Base-by-base conservation (phyloP, 2,329 filamentous ascomycete species). In the Fusarium coicis region DNA sequence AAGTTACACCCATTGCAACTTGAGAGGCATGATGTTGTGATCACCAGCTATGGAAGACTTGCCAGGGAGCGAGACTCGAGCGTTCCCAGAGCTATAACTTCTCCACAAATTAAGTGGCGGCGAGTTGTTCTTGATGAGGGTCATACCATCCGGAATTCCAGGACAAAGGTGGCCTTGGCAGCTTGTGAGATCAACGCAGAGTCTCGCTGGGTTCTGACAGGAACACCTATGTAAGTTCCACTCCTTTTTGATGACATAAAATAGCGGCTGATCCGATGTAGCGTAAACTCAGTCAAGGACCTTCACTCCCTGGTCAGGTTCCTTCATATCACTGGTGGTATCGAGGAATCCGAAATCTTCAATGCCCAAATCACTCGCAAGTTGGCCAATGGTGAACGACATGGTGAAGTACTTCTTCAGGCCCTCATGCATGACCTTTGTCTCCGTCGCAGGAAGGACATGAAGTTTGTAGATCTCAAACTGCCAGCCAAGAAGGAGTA, bases 11-110 rank as follows among this genome's bases (percentile, higher is more conserved):
- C 83, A 4, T 77, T 84, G 15, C 88, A 93, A 16, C 86, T 97
- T 53, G 81, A 85, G 61, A 82, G 90, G 23, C 93, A 92, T 74
- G 90, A 95, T 78, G 89, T 97, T 30, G 90, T 97, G 23, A 90
- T 97, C 74, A 96, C 94, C 4, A 96, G 93, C 55, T 97, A 97
- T 77, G 93, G 93, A 37, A 94, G 92, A 40, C 83, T 97, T 54
- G 88, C 88, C 8, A 87, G 86, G 39, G 94, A 97, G 74, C 91
- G 87, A 73, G 86, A 89, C 19, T 52, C 63, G 14, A 82, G 83
- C 5, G 81, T 82, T 34, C 79, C 84, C 54, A 85, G 84, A 10
- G 50, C 81, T 83, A 61, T 85, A 78, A 77, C 83, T 77, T 74
- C 78, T 2, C 60, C 64, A 8, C 56, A 70, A 2, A 80, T 93